Evolutionary conservation across 2,329 filamentous ascomycete genomes (phyloP).

Genomic region (Sporothrix brasiliensis): DNA sequence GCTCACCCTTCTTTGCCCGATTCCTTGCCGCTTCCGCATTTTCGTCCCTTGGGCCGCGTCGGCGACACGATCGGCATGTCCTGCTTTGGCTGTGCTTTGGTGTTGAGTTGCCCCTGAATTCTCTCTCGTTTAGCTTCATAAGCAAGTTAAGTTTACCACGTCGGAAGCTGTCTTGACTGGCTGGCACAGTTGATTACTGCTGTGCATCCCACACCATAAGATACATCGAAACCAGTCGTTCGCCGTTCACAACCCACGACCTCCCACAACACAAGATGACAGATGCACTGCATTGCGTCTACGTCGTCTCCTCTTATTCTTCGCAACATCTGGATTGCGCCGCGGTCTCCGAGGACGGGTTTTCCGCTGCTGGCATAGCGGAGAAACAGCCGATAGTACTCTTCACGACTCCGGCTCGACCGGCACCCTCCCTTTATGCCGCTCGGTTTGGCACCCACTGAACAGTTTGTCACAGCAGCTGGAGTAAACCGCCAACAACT

Average conservation of each 20-base stretch:
- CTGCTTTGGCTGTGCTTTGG: not conserved
- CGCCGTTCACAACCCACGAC: not conserved
- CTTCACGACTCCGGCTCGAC: conserved; percentile 11
- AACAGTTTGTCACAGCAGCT: not conserved
- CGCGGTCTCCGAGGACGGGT: not conserved
- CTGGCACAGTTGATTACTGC: conserved; percentile 3
- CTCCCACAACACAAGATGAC: not conserved
- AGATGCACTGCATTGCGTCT: not conserved
- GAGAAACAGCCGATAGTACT: not conserved
- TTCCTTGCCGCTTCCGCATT: conserved; percentile 24
- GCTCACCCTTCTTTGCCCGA: conserved; percentile 15
- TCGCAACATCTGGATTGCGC: not conserved
- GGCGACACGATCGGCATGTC: conserved; percentile 25
- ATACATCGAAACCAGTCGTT: not conserved
- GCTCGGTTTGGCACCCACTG: too few relatives aligned
- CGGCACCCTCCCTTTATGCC: not conserved
- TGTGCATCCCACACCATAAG: not conserved
- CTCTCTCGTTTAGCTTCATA: not conserved
- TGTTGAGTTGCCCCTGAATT: conserved; percentile 6
- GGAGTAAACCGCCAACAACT: conserved; percentile 6
- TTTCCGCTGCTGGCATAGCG: conserved; percentile 2
- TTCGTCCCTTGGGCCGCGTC: conserved; percentile 13
- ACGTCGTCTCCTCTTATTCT: not conserved
- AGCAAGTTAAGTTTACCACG: not conserved
- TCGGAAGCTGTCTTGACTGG: not conserved